Percentiles rank a stretch among this genome's conserved stretches.
Conservation (phyloP, 192 early-diverging fungal species). For the Linnemannia schmuckeri region DNA sequence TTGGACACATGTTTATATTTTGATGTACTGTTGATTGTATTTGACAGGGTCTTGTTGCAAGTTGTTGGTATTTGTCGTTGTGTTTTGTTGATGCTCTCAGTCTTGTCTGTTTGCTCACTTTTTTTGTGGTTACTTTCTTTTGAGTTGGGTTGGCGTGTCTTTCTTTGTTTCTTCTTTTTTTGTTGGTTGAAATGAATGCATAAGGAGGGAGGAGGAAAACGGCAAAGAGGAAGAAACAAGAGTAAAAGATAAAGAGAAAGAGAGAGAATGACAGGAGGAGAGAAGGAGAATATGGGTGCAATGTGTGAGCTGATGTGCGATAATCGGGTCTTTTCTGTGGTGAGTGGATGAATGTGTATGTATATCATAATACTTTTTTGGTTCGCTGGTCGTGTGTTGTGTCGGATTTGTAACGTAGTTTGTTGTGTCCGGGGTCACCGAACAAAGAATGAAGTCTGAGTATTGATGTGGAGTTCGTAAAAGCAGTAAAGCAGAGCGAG, state of each 20-base stretch:
- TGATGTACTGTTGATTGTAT: neutral
- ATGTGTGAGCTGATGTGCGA: neutral
- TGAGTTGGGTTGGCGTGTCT: neutral
- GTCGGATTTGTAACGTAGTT: too few species aligned
- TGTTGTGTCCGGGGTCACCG: neutral
- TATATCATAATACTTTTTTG: neutral
- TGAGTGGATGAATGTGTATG: too few species aligned
- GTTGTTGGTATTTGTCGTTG: neutral
- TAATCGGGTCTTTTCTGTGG: neutral
- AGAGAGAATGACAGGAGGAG: too few species aligned
- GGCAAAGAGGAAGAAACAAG: neutral
- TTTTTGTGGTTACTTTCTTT: neutral
- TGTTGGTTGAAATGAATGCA: neutral
- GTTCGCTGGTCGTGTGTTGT: neutral
- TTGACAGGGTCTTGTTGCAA: neutral
- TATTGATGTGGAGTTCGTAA: neutral
- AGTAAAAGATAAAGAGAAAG: neutral
- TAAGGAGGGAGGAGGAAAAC: neutral
- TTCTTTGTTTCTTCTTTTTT: neutral
- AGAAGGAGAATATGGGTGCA: too few species aligned
- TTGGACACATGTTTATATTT: constrained; percentile 1
- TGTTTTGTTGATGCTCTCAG: constrained; percentile 2
- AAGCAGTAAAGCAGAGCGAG: too few species aligned
- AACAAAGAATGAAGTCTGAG: neutral
- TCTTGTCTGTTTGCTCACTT: neutral